phyloP scores from a whole-genome alignment of 169 alveolate genomes.

The Perkinsus olseni region DNA sequence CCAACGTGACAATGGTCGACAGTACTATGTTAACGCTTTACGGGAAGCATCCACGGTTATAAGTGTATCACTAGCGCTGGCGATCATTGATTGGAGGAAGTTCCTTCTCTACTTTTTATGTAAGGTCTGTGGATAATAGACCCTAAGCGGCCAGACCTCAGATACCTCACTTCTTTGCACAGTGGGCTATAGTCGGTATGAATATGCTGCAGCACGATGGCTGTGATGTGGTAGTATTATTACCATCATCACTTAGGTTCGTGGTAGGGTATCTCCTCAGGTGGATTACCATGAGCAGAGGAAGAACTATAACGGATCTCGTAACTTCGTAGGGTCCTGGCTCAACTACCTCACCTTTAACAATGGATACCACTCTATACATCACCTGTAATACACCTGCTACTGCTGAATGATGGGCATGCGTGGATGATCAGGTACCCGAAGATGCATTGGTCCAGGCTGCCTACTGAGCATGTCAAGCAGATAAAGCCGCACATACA shows the following conservation, averaged over 20 bases:
- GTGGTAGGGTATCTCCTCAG: background rate
- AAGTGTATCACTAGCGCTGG: background rate
- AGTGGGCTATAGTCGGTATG: background rate
- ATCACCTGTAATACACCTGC: background rate
- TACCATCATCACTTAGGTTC: background rate
- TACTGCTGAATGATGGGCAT: no score
- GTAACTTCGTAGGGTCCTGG: background rate
- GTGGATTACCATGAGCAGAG: background rate
- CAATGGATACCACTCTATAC: background rate
- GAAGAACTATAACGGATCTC: background rate
- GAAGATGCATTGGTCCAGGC: background rate
- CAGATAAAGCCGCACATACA: background rate
- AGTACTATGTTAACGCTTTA: background rate
- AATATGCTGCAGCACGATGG: background rate
- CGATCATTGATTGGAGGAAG: background rate
- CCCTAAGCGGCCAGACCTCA: background rate
- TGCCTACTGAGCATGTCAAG: background rate
- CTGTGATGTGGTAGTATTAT: background rate
- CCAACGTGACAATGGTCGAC: background rate
- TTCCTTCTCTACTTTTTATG: background rate
- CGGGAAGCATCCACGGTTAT: background rate
- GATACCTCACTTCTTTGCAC: background rate
- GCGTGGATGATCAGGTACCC: background rate
- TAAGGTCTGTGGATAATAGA: background rate
- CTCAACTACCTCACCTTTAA: background rate